phyloP scores from a whole-genome alignment of 768 basidiomycete genomes.

The Mycena indigotica region DNA sequence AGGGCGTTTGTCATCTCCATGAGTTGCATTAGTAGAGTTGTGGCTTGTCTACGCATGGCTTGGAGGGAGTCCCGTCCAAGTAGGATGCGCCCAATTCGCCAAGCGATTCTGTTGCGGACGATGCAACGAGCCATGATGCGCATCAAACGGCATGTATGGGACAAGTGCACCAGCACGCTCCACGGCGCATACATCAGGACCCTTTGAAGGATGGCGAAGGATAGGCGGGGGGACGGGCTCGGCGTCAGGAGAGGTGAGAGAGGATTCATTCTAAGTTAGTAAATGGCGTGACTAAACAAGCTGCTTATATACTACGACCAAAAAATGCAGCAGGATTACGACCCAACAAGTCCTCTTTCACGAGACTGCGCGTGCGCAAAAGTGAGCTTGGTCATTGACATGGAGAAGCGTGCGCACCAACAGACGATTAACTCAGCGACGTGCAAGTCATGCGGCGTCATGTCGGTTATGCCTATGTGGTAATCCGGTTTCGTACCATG shows the following conservation, averaged over 20 bases:
- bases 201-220: too few species aligned
- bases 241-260: not conserved
- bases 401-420: not conserved
- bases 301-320: not conserved
- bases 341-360: not conserved
- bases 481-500: not conserved
- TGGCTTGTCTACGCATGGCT: not conserved
- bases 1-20: not conserved
- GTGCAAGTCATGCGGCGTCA: not conserved
- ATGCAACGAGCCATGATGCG: not conserved
- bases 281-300: not conserved
- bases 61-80: not conserved
- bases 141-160: not conserved
- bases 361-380: not conserved
- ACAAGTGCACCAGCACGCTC: not conserved
- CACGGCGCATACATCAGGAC: too few species aligned
- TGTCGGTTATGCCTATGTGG: not conserved
- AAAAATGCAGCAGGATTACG: not conserved
- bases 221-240: not conserved
- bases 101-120: not conserved
- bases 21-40: not conserved
- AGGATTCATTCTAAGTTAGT: not conserved
- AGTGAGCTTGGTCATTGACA: not conserved
- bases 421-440: not conserved
- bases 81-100: not conserved